Percentiles rank a stretch among this genome's conserved stretches.
Conservation (phyloP, 2,329 filamentous ascomycete species). For the Claviceps africana region DNA sequence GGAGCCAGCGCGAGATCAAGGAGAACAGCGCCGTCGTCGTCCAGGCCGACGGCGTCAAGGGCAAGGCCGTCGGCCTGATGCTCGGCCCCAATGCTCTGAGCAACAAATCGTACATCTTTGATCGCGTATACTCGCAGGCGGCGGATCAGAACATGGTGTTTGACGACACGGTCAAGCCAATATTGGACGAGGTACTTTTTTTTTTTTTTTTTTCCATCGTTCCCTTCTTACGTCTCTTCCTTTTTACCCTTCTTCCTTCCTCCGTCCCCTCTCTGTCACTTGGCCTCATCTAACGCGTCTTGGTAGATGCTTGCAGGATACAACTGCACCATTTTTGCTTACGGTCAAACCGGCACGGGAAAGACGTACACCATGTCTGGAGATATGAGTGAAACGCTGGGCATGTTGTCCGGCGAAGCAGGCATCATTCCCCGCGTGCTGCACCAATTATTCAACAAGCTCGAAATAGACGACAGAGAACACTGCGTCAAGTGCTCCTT, state of each 20-base stretch:
- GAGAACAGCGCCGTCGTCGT: slow-evolving; percentile 94
- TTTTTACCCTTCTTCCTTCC: too few relatives aligned
- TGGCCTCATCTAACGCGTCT: background rate
- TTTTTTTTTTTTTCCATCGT: background rate
- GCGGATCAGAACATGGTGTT: slow-evolving; percentile 90
- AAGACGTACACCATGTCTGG: slow-evolving; percentile 99
- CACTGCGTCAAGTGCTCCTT: slow-evolving; percentile 95
- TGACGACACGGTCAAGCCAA: slow-evolving; percentile 86
- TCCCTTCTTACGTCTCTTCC: background rate
- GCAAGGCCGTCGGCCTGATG: slow-evolving; percentile 67
- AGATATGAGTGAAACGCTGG: slow-evolving; percentile 78
- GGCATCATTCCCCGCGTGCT: slow-evolving; percentile 91
- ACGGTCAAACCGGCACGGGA: slow-evolving; percentile 93
- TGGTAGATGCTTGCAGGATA: slow-evolving; percentile 76
- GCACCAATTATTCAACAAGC: slow-evolving; percentile 71
- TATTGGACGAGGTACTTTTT: slow-evolving; percentile 65
- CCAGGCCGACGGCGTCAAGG: slow-evolving; percentile 74
- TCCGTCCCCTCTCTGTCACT: background rate
- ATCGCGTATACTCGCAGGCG: slow-evolving; percentile 90
- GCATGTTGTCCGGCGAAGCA: slow-evolving; percentile 77
- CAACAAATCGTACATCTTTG: slow-evolving; percentile 94
- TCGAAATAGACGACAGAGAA: slow-evolving; percentile 66
- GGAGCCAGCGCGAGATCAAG: slow-evolving; percentile 80
- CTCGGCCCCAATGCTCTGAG: slow-evolving; percentile 87
- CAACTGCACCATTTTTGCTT: slow-evolving; percentile 98